Evolutionary conservation across 257 asterid species (phyloP).

Genomic region (Ophiorrhiza pumila): DNA sequence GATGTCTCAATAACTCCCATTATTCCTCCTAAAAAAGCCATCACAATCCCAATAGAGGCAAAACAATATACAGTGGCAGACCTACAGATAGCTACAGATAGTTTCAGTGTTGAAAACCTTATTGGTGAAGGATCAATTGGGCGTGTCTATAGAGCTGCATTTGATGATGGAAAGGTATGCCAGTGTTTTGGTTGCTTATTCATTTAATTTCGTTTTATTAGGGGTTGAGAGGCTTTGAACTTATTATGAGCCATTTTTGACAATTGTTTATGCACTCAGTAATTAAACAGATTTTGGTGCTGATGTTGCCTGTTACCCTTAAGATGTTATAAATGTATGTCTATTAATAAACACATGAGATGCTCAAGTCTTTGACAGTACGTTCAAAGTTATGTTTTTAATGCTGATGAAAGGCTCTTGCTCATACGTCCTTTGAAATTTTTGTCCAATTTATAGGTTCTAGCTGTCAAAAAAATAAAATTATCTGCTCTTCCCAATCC

Average conservation of each 20-base stretch:
- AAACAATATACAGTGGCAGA: constrained; percentile 73
- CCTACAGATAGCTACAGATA: constrained; percentile 88
- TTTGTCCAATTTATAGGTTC: constrained; percentile 43
- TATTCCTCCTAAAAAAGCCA: constrained; percentile 57
- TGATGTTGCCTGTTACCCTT: not conserved
- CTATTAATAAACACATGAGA: not conserved
- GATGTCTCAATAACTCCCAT: constrained; percentile 62
- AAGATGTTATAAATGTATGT: not conserved
- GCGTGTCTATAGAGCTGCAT: constrained; percentile 79
- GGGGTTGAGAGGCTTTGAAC: not conserved
- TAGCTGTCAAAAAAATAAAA: constrained; percentile 90
- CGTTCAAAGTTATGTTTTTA: not conserved
- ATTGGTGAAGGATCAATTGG: constrained; percentile 90
- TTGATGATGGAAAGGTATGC: constrained; percentile 73
- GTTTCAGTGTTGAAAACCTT: constrained; percentile 74
- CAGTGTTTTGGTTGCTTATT: not conserved
- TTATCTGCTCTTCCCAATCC: constrained; percentile 56
- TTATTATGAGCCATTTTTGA: not conserved
- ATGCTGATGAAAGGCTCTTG: not conserved
- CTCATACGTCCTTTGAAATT: constrained; percentile 3
- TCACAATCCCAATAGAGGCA: constrained; percentile 55
- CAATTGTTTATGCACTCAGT: not conserved
- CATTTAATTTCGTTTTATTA: not conserved
- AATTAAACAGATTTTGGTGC: not conserved
- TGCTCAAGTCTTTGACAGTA: not conserved